These are phyloP conservation scores for Theobroma grandiflorum DNA, from an alignment of 441 rosid species.

Conservation along the genomic window DNA sequence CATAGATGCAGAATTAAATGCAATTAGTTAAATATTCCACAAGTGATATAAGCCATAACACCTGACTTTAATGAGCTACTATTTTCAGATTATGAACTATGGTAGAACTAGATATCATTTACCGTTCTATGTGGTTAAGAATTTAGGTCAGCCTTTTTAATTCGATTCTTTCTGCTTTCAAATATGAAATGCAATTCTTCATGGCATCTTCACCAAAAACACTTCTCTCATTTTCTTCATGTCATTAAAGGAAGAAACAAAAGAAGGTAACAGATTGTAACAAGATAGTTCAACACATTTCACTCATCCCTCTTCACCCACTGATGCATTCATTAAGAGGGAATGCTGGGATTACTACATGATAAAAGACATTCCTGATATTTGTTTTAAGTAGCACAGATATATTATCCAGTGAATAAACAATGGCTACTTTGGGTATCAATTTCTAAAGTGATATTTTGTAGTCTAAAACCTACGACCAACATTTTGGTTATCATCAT, in stretches of 20 bases:
- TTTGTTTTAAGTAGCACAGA: not conserved
- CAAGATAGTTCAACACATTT: not conserved
- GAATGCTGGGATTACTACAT: not conserved
- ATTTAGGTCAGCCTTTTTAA: not conserved
- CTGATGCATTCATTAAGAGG: not conserved
- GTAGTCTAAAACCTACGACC: not conserved
- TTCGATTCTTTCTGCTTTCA: not conserved
- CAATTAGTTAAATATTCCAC: not conserved
- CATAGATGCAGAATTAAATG: not conserved
- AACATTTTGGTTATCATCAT: slow-evolving; percentile 1
- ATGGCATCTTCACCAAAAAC: not conserved
- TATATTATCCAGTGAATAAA: not conserved
- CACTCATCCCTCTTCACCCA: not conserved
- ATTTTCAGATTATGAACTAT: not conserved
- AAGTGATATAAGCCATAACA: not conserved
- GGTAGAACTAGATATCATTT: not conserved
- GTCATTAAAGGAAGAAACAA: not conserved
- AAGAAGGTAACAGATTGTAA: not conserved
- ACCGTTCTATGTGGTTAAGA: not conserved
- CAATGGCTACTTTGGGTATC: not conserved
- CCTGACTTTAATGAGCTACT: not conserved
- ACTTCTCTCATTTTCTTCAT: slow-evolving; percentile 6
- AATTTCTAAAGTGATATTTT: not conserved
- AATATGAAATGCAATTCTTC: not conserved
- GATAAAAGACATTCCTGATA: not conserved